phyloP scores from a whole-genome alignment of 371 early-diverging fungal species.

The Mucor velutinosus region DNA sequence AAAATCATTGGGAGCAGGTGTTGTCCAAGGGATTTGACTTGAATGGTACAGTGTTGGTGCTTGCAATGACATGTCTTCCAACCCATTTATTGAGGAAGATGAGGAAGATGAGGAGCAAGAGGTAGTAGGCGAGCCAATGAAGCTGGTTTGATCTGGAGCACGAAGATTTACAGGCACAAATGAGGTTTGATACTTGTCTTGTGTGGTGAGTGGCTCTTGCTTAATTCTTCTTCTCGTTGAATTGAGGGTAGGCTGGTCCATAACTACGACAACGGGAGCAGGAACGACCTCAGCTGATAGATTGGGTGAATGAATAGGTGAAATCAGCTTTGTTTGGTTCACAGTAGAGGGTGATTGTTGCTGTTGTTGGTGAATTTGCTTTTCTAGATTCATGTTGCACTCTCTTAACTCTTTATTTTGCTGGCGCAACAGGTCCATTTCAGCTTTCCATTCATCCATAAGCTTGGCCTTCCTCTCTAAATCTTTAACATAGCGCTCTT shows the following conservation, averaged over 20 bases:
- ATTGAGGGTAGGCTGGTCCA: neutral
- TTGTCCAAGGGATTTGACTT: neutral
- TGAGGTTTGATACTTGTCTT: neutral
- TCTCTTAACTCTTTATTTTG: slow-evolving; percentile 20
- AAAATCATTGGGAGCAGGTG: slow-evolving; percentile 1
- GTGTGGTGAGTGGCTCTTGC: neutral
- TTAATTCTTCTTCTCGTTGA: slow-evolving; percentile 3
- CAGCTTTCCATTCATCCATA: slow-evolving; percentile 22
- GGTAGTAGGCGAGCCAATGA: slow-evolving; percentile 12
- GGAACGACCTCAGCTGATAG: neutral
- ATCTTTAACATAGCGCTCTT: slow-evolving; percentile 57
- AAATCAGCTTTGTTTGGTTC: neutral
- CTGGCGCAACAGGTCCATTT: slow-evolving; percentile 17
- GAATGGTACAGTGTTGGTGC: neutral
- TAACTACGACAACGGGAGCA: slow-evolving; percentile 7
- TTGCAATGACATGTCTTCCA: neutral
- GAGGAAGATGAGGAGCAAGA: slow-evolving; percentile 15
- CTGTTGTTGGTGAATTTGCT: slow-evolving; percentile 8
- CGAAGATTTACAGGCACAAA: slow-evolving; percentile 16
- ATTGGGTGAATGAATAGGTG: neutral
- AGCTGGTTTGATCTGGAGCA: slow-evolving; percentile 13
- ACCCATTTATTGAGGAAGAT: neutral
- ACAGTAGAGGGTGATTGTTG: neutral
- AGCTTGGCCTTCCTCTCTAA: slow-evolving; percentile 39
- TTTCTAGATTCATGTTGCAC: slow-evolving; percentile 6